phyloP scores from a whole-genome alignment of 2,329 filamentous ascomycete genomes.

The Mycosphaerella sp. region DNA sequence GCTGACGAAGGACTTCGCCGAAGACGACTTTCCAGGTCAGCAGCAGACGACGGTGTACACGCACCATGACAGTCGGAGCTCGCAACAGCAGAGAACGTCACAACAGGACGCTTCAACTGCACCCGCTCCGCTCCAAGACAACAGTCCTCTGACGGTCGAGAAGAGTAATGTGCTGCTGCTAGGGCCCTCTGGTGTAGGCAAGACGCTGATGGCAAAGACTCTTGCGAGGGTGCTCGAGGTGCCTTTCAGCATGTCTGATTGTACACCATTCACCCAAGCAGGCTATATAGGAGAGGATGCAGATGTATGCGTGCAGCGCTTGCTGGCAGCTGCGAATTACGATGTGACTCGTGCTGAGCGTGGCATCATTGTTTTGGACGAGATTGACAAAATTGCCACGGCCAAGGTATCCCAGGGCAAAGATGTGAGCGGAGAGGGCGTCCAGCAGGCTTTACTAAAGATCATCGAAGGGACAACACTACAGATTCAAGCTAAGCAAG shows the following conservation, averaged over 20 bases:
- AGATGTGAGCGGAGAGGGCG: slow-evolving; percentile 92
- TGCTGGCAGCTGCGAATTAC: slow-evolving; percentile 86
- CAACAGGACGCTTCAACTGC: slow-evolving; percentile 19
- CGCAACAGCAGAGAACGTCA: slow-evolving; percentile 17
- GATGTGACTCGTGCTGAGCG: slow-evolving; percentile 77
- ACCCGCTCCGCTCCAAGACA: slow-evolving; percentile 45
- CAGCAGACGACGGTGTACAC: slow-evolving; percentile 44
- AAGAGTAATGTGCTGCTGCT: slow-evolving; percentile 92
- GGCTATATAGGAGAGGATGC: slow-evolving; percentile 98
- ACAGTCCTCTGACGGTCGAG: slow-evolving; percentile 66
- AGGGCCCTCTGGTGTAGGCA: slow-evolving; percentile 89
- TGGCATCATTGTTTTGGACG: slow-evolving; percentile 91
- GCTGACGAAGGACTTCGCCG: slow-evolving; percentile 29
- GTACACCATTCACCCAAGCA: slow-evolving; percentile 90
- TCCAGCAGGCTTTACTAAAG: slow-evolving; percentile 91
- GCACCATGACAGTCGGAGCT: slow-evolving; percentile 9
- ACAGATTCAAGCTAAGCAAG: slow-evolving; percentile 81
- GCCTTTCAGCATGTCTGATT: slow-evolving; percentile 91
- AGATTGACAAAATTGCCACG: slow-evolving; percentile 94
- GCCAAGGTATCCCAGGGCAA: slow-evolving; percentile 81
- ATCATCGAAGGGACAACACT: slow-evolving; percentile 94
- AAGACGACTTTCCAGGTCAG: slow-evolving; percentile 59
- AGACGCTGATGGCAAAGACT: slow-evolving; percentile 92
- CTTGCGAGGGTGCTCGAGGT: slow-evolving; percentile 89
- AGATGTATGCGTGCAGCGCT: slow-evolving; percentile 86